phyloP scores from a whole-genome alignment of 352 stramenopile genomes.

The Phytophthora fragariaefolia region DNA sequence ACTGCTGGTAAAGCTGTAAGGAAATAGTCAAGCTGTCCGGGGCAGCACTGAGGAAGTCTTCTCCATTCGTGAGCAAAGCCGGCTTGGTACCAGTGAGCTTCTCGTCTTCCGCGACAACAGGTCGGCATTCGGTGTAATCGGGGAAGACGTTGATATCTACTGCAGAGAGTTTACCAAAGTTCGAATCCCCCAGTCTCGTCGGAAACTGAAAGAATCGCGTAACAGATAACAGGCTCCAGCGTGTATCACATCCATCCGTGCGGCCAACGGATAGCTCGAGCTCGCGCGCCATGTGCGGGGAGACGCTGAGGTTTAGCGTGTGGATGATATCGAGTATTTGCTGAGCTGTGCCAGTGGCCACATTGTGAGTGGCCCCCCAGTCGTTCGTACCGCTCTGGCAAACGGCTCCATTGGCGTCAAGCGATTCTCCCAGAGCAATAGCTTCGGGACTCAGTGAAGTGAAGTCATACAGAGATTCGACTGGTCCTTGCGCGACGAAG shows the following conservation, averaged over 20 bases:
- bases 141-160: constrained; percentile 25
- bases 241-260: not conserved
- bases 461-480: constrained; percentile 16
- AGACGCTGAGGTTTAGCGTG: constrained; percentile 1
- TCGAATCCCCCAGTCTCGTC: not conserved
- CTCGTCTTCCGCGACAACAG: constrained; percentile 8
- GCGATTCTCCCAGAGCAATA: constrained; percentile 6
- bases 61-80: not conserved
- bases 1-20: not conserved
- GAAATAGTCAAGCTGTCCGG: constrained; percentile 1
- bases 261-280: constrained; percentile 7
- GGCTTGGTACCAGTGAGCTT: not conserved
- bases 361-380: constrained; percentile 18
- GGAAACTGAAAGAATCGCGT: constrained; percentile 11
- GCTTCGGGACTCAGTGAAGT: constrained; percentile 9
- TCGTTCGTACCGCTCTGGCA: constrained; percentile 32
- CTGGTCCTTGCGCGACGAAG: constrained; percentile 3
- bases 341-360: constrained; percentile 10
- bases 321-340: constrained; percentile 13
- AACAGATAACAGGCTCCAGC: constrained; percentile 2
- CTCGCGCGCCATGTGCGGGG: constrained; percentile 13
- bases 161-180: constrained; percentile 16
- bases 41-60: not conserved
- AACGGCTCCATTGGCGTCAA: constrained; percentile 20
- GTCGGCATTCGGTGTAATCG: constrained; percentile 23